These are phyloP conservation scores for Leccinum aurantiacum DNA, from an alignment of 768 basidiomycete species.

Conservation along the genomic window DNA sequence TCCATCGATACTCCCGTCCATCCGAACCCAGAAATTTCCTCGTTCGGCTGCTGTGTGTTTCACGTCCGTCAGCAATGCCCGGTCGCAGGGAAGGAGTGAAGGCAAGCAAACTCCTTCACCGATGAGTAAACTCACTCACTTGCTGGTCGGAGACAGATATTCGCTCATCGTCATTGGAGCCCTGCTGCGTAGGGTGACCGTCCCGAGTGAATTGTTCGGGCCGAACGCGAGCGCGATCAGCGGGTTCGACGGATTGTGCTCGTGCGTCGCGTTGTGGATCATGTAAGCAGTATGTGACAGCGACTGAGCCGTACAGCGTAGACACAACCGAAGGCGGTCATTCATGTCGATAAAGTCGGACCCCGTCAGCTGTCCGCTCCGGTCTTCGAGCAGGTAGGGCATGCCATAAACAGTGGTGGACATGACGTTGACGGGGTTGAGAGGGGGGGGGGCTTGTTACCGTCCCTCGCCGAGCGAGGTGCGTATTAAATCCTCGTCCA, in stretches of 20 bases:
- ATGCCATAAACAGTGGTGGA: conserved; percentile 47
- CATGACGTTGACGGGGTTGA: conserved; percentile 16
- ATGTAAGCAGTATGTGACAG: conserved; percentile 47
- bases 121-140: conserved; percentile 33
- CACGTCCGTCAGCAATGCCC: not conserved
- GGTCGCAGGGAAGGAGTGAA: not conserved
- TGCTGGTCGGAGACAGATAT: conserved; percentile 44
- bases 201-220: conserved; percentile 48
- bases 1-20: conserved; percentile 63
- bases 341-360: conserved; percentile 65
- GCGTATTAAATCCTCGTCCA: conserved; percentile 27
- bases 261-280: conserved; percentile 44
- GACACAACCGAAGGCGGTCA: conserved; percentile 52
- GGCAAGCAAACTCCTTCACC: not conserved
- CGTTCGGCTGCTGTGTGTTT: conserved; percentile 38
- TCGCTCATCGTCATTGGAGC: conserved; percentile 46
- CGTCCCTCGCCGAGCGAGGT: not conserved
- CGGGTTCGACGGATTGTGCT: conserved; percentile 35
- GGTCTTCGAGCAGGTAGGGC: conserved; percentile 66
- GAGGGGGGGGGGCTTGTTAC: not conserved
- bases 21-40: conserved; percentile 61
- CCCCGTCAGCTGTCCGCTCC: conserved; percentile 49
- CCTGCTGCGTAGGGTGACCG: conserved; percentile 43
- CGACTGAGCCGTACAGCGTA: conserved; percentile 49
- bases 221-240: conserved; percentile 54